A percentile compares a stretch with the other conserved stretches of the same genome.
phyloP scores from a whole-genome alignment of 2,329 filamentous ascomycete species.

The Fusarium hainanense region DNA sequence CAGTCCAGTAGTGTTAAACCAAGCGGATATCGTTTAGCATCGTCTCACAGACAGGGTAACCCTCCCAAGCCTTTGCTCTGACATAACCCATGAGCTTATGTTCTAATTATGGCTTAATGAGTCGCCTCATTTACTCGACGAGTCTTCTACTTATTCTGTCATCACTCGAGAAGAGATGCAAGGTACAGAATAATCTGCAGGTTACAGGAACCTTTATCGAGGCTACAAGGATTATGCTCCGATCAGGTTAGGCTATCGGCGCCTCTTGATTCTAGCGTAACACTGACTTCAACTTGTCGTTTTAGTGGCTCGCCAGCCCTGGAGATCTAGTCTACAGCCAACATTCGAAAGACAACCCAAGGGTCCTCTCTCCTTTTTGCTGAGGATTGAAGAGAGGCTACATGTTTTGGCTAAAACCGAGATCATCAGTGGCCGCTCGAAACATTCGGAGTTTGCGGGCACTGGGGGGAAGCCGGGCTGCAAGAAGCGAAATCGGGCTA shows the following conservation, averaged over 20 bases:
- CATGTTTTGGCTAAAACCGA: not conserved
- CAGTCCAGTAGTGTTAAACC: not conserved
- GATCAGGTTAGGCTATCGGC: conserved; percentile 25
- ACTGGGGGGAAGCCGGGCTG: conserved; percentile 16
- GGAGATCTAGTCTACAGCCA: not conserved
- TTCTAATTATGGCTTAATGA: not conserved
- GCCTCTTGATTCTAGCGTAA: conserved; percentile 38
- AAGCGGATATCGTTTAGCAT: not conserved
- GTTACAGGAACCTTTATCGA: conserved; percentile 6
- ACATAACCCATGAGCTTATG: conserved; percentile 8
- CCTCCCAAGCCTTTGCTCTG: conserved; percentile 1
- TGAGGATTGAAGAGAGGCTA: not conserved
- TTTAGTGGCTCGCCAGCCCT: conserved; percentile 24
- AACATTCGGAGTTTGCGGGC: conserved; percentile 23
- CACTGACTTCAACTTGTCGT: conserved; percentile 14
- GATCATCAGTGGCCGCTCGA: not conserved
- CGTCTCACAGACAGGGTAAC: conserved; percentile 7
- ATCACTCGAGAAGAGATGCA: not conserved
- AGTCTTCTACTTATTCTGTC: not conserved
- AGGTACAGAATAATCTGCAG: conserved; percentile 9
- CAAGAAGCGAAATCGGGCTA: conserved; percentile 1
- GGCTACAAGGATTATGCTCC: conserved; percentile 13
- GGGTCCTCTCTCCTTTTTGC: not conserved
- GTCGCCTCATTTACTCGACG: conserved; percentile 9
- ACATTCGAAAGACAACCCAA: not conserved